Percentiles rank a stretch among this genome's conserved stretches.
These are phyloP conservation scores for Termitomyces titanicus DNA, from an alignment of 768 basidiomycete species.

Conservation along the genomic window DNA sequence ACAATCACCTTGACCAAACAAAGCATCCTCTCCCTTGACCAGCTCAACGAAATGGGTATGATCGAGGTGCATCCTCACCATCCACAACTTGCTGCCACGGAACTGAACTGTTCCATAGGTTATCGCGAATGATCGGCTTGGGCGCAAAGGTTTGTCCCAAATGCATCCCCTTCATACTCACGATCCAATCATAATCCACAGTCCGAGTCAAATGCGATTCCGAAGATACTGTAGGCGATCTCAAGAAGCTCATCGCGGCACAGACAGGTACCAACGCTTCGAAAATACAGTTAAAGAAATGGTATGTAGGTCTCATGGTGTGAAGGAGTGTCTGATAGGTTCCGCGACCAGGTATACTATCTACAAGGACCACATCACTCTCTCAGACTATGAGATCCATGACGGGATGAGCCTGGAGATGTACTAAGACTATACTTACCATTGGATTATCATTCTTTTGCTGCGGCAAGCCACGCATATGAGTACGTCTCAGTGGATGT, in stretches of 20 bases:
- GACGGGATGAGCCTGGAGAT: constrained; percentile 94
- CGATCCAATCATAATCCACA: constrained; percentile 26
- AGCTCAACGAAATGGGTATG: constrained; percentile 11
- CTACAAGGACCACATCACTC: constrained; percentile 95
- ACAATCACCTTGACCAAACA: constrained; percentile 3
- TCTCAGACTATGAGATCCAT: constrained; percentile 89
- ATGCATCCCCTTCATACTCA: not conserved
- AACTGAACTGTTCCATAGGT: constrained; percentile 43
- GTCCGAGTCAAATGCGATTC: constrained; percentile 95
- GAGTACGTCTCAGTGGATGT: not conserved
- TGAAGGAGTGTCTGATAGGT: not conserved
- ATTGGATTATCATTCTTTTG: not conserved
- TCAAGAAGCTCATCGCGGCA: constrained; percentile 95
- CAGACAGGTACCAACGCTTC: constrained; percentile 84
- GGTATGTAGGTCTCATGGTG: constrained; percentile 45
- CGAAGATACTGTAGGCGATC: constrained; percentile 94
- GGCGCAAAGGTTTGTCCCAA: constrained; percentile 73
- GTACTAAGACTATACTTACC: constrained; percentile 56
- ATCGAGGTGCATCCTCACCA: constrained; percentile 43
- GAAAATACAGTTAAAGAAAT: constrained; percentile 97
- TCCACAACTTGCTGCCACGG: not conserved
- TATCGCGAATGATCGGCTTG: constrained; percentile 94
- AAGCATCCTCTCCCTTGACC: not conserved
- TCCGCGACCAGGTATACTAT: constrained; percentile 71
- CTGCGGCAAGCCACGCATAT: not conserved